Evolutionary conservation across 176 grass and related monocot species (phyloP).

Genomic region (Melocanna baccifera): DNA sequence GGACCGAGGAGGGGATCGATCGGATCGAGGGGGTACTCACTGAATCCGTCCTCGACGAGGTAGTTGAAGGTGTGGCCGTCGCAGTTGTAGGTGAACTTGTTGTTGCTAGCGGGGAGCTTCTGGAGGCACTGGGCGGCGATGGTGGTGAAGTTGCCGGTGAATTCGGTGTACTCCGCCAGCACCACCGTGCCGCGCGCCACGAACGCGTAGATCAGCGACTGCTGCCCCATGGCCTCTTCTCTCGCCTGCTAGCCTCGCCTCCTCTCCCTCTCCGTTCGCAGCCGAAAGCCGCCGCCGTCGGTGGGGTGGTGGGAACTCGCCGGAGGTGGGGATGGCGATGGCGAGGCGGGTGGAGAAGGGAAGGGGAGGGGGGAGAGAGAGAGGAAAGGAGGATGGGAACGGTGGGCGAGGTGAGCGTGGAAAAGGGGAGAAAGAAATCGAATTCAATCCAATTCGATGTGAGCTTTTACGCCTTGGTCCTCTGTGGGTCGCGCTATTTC

Average conservation of each 20-base stretch:
- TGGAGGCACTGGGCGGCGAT: conserved; percentile 89
- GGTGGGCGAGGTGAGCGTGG: neutral
- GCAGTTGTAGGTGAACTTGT: conserved; percentile 95
- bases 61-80: conserved; percentile 97
- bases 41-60: conserved; percentile 93
- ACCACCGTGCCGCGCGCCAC: conserved; percentile 81
- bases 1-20: neutral
- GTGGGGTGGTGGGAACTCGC: neutral
- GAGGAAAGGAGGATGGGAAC: neutral
- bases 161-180: conserved; percentile 88
- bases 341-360: neutral
- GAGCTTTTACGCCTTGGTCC: conserved; percentile 17
- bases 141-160: conserved; percentile 91
- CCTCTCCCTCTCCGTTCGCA: neutral
- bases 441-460: conserved; percentile 25
- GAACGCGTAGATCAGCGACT: conserved; percentile 91
- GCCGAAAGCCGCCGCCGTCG: neutral
- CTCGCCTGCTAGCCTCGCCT: neutral
- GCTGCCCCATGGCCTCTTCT: conserved; percentile 63
- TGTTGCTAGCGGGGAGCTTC: conserved; percentile 89
- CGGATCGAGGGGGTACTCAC: conserved; percentile 35
- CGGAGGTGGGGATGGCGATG: neutral
- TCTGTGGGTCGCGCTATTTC: neutral
- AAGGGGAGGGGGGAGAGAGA: neutral
- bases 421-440: conserved; percentile 16